Percentiles rank a stretch among this genome's conserved stretches.
Evolutionary conservation across 2,329 filamentous ascomycete genomes (phyloP).

Genomic region (Paramyrothecium sp.): DNA sequence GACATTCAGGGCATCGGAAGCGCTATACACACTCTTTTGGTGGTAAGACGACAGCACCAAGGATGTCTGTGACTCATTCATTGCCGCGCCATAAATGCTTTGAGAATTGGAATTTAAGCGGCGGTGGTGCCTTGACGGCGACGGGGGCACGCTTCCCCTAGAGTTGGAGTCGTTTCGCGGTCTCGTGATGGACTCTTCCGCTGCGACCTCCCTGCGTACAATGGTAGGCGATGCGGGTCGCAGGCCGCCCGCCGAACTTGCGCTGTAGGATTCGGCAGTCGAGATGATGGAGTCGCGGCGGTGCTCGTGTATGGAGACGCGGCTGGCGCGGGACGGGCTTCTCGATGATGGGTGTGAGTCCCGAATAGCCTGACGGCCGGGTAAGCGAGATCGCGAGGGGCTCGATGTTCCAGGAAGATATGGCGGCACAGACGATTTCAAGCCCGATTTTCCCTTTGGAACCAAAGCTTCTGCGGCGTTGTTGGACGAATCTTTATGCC

Average conservation of each 20-base stretch:
- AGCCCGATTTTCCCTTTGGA: not conserved
- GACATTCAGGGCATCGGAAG: conserved; percentile 45
- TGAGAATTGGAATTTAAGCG: conserved; percentile 34
- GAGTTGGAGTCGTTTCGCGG: conserved; percentile 12
- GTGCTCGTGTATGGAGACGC: conserved; percentile 49
- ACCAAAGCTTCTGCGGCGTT: not conserved
- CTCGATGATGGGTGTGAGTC: conserved; percentile 27
- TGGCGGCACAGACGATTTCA: not conserved
- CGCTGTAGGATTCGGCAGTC: conserved; percentile 53
- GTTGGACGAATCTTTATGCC: conserved; percentile 42
- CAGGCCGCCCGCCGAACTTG: conserved; percentile 44
- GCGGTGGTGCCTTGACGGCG: conserved; percentile 18
- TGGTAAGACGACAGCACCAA: conserved; percentile 49
- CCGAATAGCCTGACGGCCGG: conserved; percentile 4
- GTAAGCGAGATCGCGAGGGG: too few relatives aligned
- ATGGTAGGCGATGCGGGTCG: conserved; percentile 43
- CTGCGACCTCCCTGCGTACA: conserved; percentile 19
- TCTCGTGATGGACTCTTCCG: conserved; percentile 17
- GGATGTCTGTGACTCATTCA: conserved; percentile 54
- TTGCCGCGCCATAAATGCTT: conserved; percentile 61
- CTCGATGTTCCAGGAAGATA: conserved; percentile 3
- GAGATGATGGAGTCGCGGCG: conserved; percentile 55
- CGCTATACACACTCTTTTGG: conserved; percentile 46
- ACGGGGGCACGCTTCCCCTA: conserved; percentile 15
- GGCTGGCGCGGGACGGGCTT: conserved; percentile 45